phyloP scores from a whole-genome alignment of 202 grass and related monocot genomes.

The Eragrostis tef region DNA sequence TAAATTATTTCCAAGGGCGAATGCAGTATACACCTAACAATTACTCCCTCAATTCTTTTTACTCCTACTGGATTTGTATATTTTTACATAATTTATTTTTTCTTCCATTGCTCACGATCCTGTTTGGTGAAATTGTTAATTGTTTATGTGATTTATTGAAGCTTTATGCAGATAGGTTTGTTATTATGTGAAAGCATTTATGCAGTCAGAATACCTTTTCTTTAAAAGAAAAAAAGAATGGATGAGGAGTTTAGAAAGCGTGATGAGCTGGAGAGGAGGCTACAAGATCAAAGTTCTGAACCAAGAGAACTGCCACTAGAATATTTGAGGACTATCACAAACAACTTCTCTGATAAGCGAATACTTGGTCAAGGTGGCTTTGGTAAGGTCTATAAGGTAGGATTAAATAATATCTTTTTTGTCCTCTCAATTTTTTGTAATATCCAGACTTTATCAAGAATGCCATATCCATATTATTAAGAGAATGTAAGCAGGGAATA shows the following conservation, averaged over 20 bases:
- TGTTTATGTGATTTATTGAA: no score
- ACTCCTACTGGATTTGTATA: no score
- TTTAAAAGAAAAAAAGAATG: not conserved
- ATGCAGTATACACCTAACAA: no score
- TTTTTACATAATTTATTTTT: no score
- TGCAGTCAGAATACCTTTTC: not conserved
- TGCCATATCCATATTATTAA: not conserved
- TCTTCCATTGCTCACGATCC: no score
- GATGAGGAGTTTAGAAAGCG: not conserved
- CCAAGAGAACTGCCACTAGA: not conserved
- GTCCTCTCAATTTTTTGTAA: not conserved
- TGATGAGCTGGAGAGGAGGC: not conserved
- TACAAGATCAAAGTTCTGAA: not conserved
- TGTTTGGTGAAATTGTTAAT: no score
- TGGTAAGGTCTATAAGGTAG: constrained; percentile 30
- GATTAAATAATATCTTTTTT: not conserved
- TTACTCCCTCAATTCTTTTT: no score
- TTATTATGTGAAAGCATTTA: not conserved
- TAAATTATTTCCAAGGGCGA: no score
- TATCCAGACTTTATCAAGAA: not conserved
- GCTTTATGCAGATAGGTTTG: no score
- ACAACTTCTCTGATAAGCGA: not conserved
- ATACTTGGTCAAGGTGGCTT: constrained; percentile 24
- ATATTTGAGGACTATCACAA: not conserved
- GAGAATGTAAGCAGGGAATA: constrained; percentile 16